Base-by-base conservation (phyloP, 108 stramenopile species). In the Skeletonema grethae region DNA sequence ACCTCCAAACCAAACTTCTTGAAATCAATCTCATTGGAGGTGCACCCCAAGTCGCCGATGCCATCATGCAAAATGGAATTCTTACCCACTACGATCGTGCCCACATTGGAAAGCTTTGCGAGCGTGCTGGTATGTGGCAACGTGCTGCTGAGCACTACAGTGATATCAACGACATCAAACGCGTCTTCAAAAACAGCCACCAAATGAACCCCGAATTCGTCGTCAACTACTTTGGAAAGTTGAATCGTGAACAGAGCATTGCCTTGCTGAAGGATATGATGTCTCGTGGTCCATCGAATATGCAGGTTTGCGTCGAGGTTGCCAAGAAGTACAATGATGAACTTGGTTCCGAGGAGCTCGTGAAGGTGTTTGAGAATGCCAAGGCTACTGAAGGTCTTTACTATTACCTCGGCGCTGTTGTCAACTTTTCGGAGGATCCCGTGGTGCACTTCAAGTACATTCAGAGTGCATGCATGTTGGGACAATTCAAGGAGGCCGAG, bases 21-120 rank as follows among this genome's bases (percentile, higher is more conserved):
- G 99, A 99, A 86, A 99, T 99, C 88, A 99, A 99, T 91, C 92
- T 99, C 36, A 87, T 97, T 32, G 97, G 98, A 22, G 99, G 99
- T 25, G 96, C 96, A 7, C 98, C 99, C 7, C 98, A 98, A 78
- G 98, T 99, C 31, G 99, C 98, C 12, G 99, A 99, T 77, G 98
- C 98, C 61, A 99, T 99, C 67, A 95, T 99, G 86, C 95, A 96
- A 66, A 98, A 98, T 77, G 97, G 97, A 69, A 98, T 97, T 63
- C 85, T 99, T 73, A 92, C 97, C 0, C 97, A 99, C 83, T 99
- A 98, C 76, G 99, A 99, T 76, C 88, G 94, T 48, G 75, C 90
- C 46, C 96, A 97, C 85, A 88, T 99, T 55, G 99, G 95, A 69
- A 97, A 97, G 88, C 86, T 99, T 38, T 99, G 98, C 75, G 99